These are phyloP conservation scores for Dioscorea zingiberensis DNA, from an alignment of 106 monocot species.

Conservation along the genomic window DNA sequence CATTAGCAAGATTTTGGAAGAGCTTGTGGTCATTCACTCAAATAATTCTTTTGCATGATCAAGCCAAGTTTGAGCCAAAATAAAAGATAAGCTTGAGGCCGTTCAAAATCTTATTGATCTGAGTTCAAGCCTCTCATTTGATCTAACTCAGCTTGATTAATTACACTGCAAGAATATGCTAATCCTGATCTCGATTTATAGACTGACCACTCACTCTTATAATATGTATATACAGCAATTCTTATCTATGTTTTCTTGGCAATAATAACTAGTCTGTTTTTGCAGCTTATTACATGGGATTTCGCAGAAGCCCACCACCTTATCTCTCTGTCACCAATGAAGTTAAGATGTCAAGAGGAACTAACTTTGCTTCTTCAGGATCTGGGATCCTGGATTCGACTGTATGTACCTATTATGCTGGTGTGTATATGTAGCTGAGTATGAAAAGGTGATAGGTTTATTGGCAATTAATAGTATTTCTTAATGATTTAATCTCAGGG, in stretches of 20 bases:
- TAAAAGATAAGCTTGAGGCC: too few relatives aligned
- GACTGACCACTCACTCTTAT: background rate
- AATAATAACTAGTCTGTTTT: background rate
- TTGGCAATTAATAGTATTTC: too few relatives aligned
- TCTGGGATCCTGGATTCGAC: conserved; percentile 30
- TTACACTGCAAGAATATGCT: too few relatives aligned
- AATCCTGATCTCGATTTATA: background rate
- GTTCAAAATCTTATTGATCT: too few relatives aligned
- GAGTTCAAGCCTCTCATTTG: too few relatives aligned
- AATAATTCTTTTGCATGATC: too few relatives aligned
- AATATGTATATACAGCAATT: background rate
- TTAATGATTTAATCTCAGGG: background rate
- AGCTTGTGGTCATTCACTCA: too few relatives aligned
- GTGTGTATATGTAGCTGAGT: too few relatives aligned
- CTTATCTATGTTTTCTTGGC: background rate
- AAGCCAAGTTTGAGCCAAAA: too few relatives aligned
- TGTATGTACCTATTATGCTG: background rate
- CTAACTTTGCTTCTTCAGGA: conserved; percentile 23
- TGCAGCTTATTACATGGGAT: background rate
- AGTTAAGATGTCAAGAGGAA: background rate
- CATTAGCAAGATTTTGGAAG: too few relatives aligned
- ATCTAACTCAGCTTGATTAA: too few relatives aligned
- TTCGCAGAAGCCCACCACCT: conserved; percentile 16
- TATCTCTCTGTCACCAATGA: conserved; percentile 5
- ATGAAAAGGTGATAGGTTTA: too few relatives aligned